Conservation (phyloP, 345 rosid genomes). For the Boechera retrofracta region DNA sequence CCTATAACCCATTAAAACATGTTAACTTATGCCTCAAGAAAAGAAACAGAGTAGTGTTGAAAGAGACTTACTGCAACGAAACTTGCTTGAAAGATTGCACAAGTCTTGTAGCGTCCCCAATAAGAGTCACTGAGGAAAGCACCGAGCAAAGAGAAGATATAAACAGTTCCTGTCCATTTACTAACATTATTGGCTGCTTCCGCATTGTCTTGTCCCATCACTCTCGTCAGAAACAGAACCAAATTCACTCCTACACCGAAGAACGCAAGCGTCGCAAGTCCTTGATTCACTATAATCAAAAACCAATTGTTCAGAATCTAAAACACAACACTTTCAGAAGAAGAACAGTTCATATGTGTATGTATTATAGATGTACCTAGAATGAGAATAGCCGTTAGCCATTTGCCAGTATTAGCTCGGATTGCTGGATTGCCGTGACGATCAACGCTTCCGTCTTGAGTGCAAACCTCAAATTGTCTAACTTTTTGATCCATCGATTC, state of each 20-base stretch:
- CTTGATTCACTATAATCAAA: constrained; percentile 79
- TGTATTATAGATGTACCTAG: constrained; percentile 51
- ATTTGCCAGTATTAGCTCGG: constrained; percentile 69
- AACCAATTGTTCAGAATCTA: not conserved
- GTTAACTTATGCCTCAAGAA: constrained; percentile 35
- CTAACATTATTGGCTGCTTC: constrained; percentile 94
- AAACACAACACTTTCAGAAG: not conserved
- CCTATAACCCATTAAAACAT: constrained; percentile 48
- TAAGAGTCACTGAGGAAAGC: constrained; percentile 98
- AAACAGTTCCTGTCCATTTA: constrained; percentile 99
- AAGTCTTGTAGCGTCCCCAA: constrained; percentile 97
- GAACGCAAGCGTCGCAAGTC: constrained; percentile 91
- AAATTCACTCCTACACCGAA: constrained; percentile 94
- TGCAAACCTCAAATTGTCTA: constrained; percentile 49
- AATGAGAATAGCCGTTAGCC: constrained; percentile 78
- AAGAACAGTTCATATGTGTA: not conserved
- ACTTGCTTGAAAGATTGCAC: constrained; percentile 88
- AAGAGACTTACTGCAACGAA: constrained; percentile 71
- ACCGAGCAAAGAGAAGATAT: constrained; percentile 89
- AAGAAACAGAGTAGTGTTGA: not conserved
- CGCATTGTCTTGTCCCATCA: constrained; percentile 83
- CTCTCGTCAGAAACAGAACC: constrained; percentile 89
- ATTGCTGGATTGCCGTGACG: constrained; percentile 77
- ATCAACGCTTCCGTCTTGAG: constrained; percentile 83
- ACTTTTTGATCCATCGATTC: constrained; percentile 47